Percentiles rank a stretch among this genome's conserved stretches.
These are phyloP conservation scores for Epichloe typhina DNA, from an alignment of 2,329 filamentous ascomycete species.

Conservation along the genomic window DNA sequence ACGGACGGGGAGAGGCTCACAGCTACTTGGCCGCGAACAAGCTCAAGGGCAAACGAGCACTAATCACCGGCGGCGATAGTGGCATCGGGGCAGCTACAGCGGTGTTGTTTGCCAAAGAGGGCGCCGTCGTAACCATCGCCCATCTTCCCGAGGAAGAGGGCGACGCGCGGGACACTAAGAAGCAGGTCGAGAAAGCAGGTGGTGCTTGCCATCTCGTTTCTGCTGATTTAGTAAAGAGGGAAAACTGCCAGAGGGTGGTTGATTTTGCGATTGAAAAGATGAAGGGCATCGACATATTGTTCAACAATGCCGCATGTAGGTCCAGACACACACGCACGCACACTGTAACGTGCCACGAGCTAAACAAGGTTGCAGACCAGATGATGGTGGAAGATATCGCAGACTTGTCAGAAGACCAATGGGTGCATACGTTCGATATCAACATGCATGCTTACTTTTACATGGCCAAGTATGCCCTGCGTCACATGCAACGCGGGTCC, in stretches of 20 bases:
- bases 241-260: slow-evolving; percentile 55
- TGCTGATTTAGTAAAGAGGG: slow-evolving; percentile 49
- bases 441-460: slow-evolving; percentile 79
- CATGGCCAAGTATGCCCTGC: slow-evolving; percentile 62
- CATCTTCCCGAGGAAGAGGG: slow-evolving; percentile 65
- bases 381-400: slow-evolving; percentile 58
- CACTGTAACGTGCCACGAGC: too few species aligned
- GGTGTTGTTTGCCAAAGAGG: slow-evolving; percentile 70
- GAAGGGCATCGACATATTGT: slow-evolving; percentile 59
- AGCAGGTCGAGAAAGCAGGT: slow-evolving; percentile 53
- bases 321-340: background rate
- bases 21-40: slow-evolving; percentile 63
- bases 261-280: slow-evolving; percentile 52
- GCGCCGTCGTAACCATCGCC: slow-evolving; percentile 58
- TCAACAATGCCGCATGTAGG: slow-evolving; percentile 59
- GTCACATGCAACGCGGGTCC: slow-evolving; percentile 60
- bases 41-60: slow-evolving; percentile 57
- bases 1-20: slow-evolving; percentile 38
- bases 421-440: slow-evolving; percentile 65
- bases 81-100: slow-evolving; percentile 42
- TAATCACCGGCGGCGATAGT: slow-evolving; percentile 61
- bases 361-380: slow-evolving; percentile 14
- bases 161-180: slow-evolving; percentile 64
- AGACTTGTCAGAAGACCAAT: slow-evolving; percentile 64
- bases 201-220: slow-evolving; percentile 50